Conservation (phyloP, 352 stramenopile genomes). For the Phytophthora idaei region DNA sequence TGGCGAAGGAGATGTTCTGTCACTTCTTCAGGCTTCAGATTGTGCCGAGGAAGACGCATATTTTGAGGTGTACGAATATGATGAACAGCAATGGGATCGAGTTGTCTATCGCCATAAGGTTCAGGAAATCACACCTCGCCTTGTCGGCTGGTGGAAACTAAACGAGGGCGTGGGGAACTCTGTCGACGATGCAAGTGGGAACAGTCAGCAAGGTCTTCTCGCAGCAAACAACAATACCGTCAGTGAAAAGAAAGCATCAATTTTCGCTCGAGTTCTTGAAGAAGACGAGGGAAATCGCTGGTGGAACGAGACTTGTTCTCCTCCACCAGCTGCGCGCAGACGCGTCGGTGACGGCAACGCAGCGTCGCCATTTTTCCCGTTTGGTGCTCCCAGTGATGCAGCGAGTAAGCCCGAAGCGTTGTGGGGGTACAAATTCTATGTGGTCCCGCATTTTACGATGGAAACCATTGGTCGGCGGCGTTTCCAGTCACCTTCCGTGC, state of each 20-base stretch:
- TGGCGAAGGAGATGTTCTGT: conserved; percentile 31
- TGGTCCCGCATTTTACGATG: conserved; percentile 71
- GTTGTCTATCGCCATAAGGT: conserved; percentile 66
- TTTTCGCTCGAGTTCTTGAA: conserved; percentile 7
- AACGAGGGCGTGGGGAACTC: conserved; percentile 50
- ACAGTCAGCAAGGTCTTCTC: conserved; percentile 27
- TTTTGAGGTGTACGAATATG: conserved; percentile 72
- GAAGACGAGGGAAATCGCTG: conserved; percentile 12
- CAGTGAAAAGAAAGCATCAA: conserved; percentile 3
- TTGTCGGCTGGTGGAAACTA: conserved; percentile 68
- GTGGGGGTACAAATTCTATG: conserved; percentile 80
- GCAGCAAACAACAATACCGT: neutral
- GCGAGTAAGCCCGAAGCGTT: conserved; percentile 11
- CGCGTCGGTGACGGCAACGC: conserved; percentile 30
- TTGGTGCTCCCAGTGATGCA: conserved; percentile 15
- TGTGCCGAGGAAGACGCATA: conserved; percentile 32
- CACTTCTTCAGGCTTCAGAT: conserved; percentile 39
- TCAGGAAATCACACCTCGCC: conserved; percentile 52
- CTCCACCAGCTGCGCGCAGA: conserved; percentile 33
- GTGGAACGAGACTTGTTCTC: conserved; percentile 32
- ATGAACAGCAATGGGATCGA: conserved; percentile 56
- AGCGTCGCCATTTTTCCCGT: conserved; percentile 30
- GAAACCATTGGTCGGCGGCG: conserved; percentile 55
- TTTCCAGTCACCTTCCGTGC: conserved; percentile 46
- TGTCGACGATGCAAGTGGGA: conserved; percentile 51